phyloP scores from a whole-genome alignment of 805 yeast species.

The Monosporozyma unispora region DNA sequence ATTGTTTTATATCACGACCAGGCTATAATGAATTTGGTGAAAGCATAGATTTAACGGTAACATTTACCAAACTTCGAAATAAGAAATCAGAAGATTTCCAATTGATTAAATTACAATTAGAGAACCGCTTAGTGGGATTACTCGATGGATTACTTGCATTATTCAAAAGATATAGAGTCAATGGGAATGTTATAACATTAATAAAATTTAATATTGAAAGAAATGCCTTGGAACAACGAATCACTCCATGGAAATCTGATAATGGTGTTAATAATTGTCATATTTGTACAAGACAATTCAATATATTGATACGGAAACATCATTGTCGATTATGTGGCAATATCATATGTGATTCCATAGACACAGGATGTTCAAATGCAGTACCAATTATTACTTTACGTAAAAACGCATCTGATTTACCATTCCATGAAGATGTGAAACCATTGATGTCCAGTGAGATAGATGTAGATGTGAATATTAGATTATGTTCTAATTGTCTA shows the following conservation, averaged over 20 bases:
- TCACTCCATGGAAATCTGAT: constrained; percentile 63
- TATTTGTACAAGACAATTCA: constrained; percentile 52
- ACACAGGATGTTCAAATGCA: constrained; percentile 61
- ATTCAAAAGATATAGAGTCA: constrained; percentile 14
- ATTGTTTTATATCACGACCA: constrained; percentile 49
- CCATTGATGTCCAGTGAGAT: constrained; percentile 10
- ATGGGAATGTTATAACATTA: constrained; percentile 17
- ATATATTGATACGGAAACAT: constrained; percentile 59
- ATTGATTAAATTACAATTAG: constrained; percentile 48
- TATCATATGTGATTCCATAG: constrained; percentile 64
- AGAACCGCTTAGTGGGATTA: constrained; percentile 48
- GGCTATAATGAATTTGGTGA: constrained; percentile 44
- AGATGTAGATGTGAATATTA: constrained; percentile 29
- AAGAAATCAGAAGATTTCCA: constrained; percentile 39
- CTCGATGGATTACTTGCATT: constrained; percentile 24
- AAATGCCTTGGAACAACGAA: constrained; percentile 36
- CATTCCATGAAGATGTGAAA: constrained; percentile 10
- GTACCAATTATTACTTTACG: constrained; percentile 40
- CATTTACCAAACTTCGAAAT: constrained; percentile 37
- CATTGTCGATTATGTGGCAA: constrained; percentile 88
- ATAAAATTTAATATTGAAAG: constrained; percentile 25
- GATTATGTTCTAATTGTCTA: constrained; percentile 69
- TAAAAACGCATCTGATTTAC: constrained; percentile 21
- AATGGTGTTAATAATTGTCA: constrained; percentile 42
- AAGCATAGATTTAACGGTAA: constrained; percentile 36